phyloP scores from a whole-genome alignment of 345 rosid genomes.

The Lepidium aucheri region DNA sequence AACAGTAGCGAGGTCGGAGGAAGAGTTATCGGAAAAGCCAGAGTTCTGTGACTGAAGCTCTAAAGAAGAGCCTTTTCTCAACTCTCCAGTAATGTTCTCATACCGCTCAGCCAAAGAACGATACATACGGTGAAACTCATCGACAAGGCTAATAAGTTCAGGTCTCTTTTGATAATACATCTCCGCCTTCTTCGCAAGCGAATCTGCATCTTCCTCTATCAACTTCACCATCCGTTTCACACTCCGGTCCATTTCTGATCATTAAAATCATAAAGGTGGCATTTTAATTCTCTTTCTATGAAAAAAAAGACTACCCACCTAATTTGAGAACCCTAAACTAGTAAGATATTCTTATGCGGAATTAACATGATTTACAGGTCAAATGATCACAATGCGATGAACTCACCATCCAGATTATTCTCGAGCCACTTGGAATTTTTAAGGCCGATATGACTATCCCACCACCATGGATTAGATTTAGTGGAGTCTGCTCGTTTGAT shows the following conservation, averaged over 20 bases:
- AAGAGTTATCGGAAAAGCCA: conserved; percentile 38
- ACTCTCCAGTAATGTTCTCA: conserved; percentile 53
- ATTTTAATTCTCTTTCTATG: background rate
- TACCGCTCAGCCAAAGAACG: conserved; percentile 34
- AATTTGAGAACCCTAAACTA: conserved; percentile 1
- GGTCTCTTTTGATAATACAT: conserved; percentile 45
- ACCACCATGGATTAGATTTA: conserved; percentile 48
- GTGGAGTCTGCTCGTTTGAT: conserved; percentile 43
- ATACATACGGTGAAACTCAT: conserved; percentile 37
- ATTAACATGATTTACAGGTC: background rate
- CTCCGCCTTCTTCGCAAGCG: conserved; percentile 43
- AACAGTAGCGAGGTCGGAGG: conserved; percentile 30
- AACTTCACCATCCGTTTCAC: conserved; percentile 31
- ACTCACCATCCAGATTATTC: conserved; percentile 37
- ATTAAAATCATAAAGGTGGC: background rate
- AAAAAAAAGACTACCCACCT: conserved; percentile 8
- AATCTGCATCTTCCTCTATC: conserved; percentile 40
- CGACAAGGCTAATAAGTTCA: conserved; percentile 32
- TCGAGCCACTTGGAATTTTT: conserved; percentile 45
- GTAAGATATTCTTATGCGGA: background rate
- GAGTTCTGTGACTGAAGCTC: conserved; percentile 67
- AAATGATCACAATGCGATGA: conserved; percentile 1
- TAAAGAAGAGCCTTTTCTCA: conserved; percentile 43
- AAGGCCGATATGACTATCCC: conserved; percentile 34
- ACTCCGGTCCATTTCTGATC: conserved; percentile 38